Percentiles rank a stretch among this genome's conserved stretches.
Evolutionary conservation across 1,284 basidiomycete genomes (phyloP).

Genomic region (Inonotus hispidus): DNA sequence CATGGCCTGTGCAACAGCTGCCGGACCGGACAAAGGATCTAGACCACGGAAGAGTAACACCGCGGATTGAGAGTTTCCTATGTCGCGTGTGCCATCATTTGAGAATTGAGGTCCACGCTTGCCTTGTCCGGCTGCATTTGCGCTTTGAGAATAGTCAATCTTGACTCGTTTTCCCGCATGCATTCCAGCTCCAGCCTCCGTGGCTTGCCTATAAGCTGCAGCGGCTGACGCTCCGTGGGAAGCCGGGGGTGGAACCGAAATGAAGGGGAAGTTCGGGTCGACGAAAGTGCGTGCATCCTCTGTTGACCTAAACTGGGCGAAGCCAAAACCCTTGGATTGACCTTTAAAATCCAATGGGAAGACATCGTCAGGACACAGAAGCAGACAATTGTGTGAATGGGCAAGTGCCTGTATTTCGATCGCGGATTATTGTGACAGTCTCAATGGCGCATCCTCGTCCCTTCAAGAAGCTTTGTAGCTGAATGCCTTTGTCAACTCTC

Average conservation of each 20-base stretch:
- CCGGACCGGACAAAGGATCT: constrained; percentile 79
- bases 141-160: constrained; percentile 85
- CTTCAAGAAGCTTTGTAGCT: constrained; percentile 46
- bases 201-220: constrained; percentile 60
- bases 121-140: constrained; percentile 60
- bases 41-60: constrained; percentile 85
- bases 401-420: constrained; percentile 89
- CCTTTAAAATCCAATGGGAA: constrained; percentile 62
- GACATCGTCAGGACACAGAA: constrained; percentile 61
- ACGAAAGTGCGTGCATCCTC: constrained; percentile 86
- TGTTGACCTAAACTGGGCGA: constrained; percentile 81
- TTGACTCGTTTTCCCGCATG: constrained; percentile 77
- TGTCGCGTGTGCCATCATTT: constrained; percentile 92
- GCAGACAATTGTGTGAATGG: constrained; percentile 60
- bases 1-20: constrained; percentile 78
- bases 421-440: constrained; percentile 89
- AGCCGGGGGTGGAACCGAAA: constrained; percentile 80
- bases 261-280: constrained; percentile 77
- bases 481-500: constrained; percentile 58
- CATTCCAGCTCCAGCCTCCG: constrained; percentile 56
- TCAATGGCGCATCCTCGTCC: constrained; percentile 65
- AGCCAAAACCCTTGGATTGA: constrained; percentile 88
- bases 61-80: constrained; percentile 75
- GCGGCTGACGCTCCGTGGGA: constrained; percentile 72
- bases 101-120: constrained; percentile 51